Base-by-base conservation (phyloP, 805 yeast genomes). In the Pichia membranifaciens region DNA sequence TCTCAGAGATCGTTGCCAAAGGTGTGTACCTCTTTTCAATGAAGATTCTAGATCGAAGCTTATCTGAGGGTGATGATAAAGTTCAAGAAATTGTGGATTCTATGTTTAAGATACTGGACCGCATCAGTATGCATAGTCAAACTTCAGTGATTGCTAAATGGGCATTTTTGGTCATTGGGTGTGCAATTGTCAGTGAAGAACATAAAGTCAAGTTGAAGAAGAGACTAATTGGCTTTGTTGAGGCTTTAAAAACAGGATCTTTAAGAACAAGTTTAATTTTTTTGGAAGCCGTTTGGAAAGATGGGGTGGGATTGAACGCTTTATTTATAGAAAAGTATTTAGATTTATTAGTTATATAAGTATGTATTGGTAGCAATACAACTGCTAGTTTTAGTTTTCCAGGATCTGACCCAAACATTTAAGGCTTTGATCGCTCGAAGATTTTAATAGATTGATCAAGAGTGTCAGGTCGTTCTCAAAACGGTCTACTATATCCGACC, bases 371-470 rank as follows among this genome's bases (percentile, higher is more conserved):
- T n/a, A n/a, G n/a, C n/a, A n/a, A n/a, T n/a, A n/a, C n/a, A n/a
- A n/a, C n/a, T n/a, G n/a, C n/a, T n/a, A n/a, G n/a, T 7, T 28
- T 22, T 32, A 41, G 35, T 16, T 34, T 33, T 43, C 34, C 25
- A 48, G 17, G 2, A 48, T 34, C 23, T 25, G 17, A 31, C 83
- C 76, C 31, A 84, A 65, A 43, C 66, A 74, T 44, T 72, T 66
- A 44, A 83, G 57, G 22, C 73, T 77, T 10, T 69, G 61, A 46
- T 71, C 73, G 4, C 68, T 70, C 53, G 82, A 87, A 23, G 67
- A 61, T n/a, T 71, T 69, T 45, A 84, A 62, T 54, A 81, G 87
- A 38, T 65, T 70, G 0, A 72, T 69, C 47, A 82, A 50, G 4
- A 32, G 10, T 3, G 41, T 68, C 36, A 75, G 53, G 18, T 65